A percentile compares a stretch with the other conserved stretches of the same genome.
Conservation (phyloP, 2,329 filamentous ascomycete species). For the Phoma sp. region DNA sequence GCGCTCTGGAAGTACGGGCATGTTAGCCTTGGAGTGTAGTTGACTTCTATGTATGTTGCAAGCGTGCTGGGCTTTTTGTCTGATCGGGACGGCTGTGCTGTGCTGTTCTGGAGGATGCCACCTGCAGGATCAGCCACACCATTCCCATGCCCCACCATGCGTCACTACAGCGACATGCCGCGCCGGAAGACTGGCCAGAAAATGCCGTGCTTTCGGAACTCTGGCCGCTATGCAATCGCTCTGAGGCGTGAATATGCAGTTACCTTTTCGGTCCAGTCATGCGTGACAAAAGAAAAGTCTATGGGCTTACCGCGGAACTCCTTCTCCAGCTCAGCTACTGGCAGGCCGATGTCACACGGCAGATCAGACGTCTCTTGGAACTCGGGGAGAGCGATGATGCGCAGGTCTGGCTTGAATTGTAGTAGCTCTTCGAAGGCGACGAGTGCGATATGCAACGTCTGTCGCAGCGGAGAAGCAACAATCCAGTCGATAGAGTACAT, state of each 20-base stretch:
- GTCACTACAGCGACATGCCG: conserved; percentile 74
- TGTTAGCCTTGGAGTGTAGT: too few relatives aligned
- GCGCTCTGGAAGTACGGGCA: too few relatives aligned
- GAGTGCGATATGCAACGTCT: conserved; percentile 78
- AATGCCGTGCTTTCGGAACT: conserved; percentile 8
- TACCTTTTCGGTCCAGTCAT: conserved; percentile 63
- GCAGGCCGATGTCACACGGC: conserved; percentile 73
- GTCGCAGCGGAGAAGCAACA: conserved; percentile 76
- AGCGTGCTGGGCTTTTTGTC: too few relatives aligned
- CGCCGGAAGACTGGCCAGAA: conserved; percentile 12
- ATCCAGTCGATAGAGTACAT: conserved; percentile 64
- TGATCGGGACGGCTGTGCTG: too few relatives aligned
- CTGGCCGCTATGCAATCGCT: conserved; percentile 39
- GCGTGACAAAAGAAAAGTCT: conserved; percentile 65
- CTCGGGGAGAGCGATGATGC: conserved; percentile 69
- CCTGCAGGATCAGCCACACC: too few relatives aligned
- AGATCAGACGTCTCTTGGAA: conserved; percentile 77
- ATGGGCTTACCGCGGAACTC: conserved; percentile 68
- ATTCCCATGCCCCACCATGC: conserved; percentile 63
- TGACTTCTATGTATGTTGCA: too few relatives aligned
- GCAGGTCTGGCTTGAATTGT: conserved; percentile 36
- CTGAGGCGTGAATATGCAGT: conserved; percentile 45
- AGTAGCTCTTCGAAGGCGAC: conserved; percentile 65
- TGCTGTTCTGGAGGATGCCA: too few relatives aligned
- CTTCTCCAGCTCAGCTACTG: conserved; percentile 51